phyloP scores from a whole-genome alignment of 169 alveolate species.

The Eimeria sp. region DNA sequence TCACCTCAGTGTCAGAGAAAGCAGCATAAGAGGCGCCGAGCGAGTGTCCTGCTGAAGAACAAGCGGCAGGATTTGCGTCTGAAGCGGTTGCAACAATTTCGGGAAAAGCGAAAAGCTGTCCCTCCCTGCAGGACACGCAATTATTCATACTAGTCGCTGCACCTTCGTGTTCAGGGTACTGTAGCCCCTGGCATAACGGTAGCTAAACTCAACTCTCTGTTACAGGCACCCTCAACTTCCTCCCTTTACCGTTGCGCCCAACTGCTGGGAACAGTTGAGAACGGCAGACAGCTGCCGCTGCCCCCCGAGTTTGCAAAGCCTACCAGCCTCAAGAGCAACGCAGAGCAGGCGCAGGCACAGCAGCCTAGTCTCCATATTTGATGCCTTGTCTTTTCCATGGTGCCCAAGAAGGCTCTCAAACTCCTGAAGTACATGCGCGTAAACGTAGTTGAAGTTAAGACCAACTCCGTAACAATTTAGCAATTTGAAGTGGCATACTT shows the following conservation, averaged over 20 bases:
- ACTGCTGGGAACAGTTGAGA: not conserved
- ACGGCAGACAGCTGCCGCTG: not conserved
- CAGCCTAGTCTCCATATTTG: constrained; percentile 44
- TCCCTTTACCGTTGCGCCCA: not conserved
- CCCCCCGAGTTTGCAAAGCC: not conserved
- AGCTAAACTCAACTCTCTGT: not conserved
- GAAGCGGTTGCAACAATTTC: constrained; percentile 34
- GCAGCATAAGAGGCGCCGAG: constrained; percentile 56
- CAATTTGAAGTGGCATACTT: not conserved
- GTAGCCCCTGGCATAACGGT: not conserved
- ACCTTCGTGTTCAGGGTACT: not conserved
- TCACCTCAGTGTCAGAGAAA: constrained; percentile 59
- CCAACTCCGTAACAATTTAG: not conserved
- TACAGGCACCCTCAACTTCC: not conserved
- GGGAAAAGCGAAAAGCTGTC: constrained; percentile 29
- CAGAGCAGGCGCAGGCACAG: constrained; percentile 49
- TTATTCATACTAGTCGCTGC: not conserved
- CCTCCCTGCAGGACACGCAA: constrained; percentile 28
- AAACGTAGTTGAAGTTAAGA: not conserved
- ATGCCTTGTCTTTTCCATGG: constrained; percentile 18
- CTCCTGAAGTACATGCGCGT: not conserved
- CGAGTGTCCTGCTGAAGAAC: constrained; percentile 67
- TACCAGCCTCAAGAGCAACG: constrained; percentile 61
- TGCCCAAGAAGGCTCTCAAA: constrained; percentile 44
- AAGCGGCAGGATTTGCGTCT: constrained; percentile 57